Evolutionary conservation across 2,329 filamentous ascomycete species (phyloP).

Genomic region (Aspergillus caelatus): DNA sequence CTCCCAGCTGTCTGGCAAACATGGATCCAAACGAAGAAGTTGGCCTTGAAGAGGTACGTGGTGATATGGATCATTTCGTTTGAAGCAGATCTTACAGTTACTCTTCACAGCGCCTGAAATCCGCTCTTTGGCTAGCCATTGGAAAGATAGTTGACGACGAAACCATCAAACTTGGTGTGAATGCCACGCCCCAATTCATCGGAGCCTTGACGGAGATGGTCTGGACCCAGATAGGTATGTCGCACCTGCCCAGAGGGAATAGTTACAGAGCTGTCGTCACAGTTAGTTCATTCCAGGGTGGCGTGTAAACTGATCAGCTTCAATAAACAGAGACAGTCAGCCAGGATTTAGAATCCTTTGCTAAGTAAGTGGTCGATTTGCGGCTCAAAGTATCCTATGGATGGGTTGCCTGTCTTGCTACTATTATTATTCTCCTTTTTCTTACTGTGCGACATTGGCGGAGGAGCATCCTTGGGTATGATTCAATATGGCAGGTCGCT

Average conservation of each 20-base stretch:
- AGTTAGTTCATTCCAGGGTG: neutral
- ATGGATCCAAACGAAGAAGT: slow-evolving; percentile 35
- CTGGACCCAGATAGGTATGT: slow-evolving; percentile 79
- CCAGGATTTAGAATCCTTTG: slow-evolving; percentile 66
- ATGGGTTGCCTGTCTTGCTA: neutral
- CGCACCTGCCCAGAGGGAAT: slow-evolving; percentile 4
- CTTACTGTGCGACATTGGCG: neutral
- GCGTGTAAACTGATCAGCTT: slow-evolving; percentile 12
- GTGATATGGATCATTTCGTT: neutral
- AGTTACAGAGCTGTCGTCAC: neutral
- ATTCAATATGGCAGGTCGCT: neutral
- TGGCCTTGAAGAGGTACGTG: slow-evolving; percentile 38
- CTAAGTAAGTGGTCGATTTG: slow-evolving; percentile 47
- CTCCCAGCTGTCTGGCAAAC: neutral
- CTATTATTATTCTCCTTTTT: neutral
- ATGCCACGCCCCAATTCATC: slow-evolving; percentile 90
- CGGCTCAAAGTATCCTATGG: neutral
- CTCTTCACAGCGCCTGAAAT: slow-evolving; percentile 71
- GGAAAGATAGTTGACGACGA: slow-evolving; percentile 89
- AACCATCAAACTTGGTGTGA: slow-evolving; percentile 70
- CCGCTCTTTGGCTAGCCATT: slow-evolving; percentile 80
- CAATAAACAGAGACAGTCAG: slow-evolving; percentile 52
- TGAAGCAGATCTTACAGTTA: neutral
- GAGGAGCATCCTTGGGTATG: neutral
- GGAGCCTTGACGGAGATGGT: slow-evolving; percentile 82